Percentiles rank a stretch among this genome's conserved stretches.
Conservation (phyloP, 768 basidiomycete genomes). For the Rhodotorula babjevae region DNA sequence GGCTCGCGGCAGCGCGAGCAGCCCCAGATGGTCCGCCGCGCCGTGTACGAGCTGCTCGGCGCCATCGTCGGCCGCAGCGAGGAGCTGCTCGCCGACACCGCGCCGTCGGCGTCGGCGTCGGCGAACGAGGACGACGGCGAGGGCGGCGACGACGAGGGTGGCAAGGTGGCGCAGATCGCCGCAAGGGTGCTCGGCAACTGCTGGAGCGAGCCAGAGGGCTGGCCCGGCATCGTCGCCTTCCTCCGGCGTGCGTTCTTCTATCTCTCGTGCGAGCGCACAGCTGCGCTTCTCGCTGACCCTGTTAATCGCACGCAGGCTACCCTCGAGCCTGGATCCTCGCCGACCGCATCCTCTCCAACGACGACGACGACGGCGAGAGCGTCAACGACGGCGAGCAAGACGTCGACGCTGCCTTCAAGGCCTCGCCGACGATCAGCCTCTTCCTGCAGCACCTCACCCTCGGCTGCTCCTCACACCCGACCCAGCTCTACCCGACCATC, state of each 20-base stretch:
- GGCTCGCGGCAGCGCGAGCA: conserved; percentile 5
- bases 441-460: conserved; percentile 69
- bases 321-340: conserved; percentile 33
- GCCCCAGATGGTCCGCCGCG: conserved; percentile 26
- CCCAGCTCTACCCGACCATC: conserved; percentile 72
- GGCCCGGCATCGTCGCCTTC: conserved; percentile 34
- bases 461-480: conserved; percentile 68
- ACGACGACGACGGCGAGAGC: conserved; percentile 48
- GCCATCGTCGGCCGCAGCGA: conserved; percentile 14
- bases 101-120: not conserved
- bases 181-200: conserved; percentile 27
- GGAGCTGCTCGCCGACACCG: conserved; percentile 9
- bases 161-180: conserved; percentile 4
- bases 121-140: not conserved
- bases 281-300: too few relatives aligned
- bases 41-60: conserved; percentile 30
- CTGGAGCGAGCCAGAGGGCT: conserved; percentile 35
- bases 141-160: conserved; percentile 1
- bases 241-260: conserved; percentile 8
- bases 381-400: conserved; percentile 10
- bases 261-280: too few relatives aligned
- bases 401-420: not conserved
- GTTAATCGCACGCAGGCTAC: conserved; percentile 23
- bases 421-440: conserved; percentile 49
- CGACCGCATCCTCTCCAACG: conserved; percentile 43